Conservation (phyloP, 192 early-diverging fungal genomes). For the Haplosporangium gracile region DNA sequence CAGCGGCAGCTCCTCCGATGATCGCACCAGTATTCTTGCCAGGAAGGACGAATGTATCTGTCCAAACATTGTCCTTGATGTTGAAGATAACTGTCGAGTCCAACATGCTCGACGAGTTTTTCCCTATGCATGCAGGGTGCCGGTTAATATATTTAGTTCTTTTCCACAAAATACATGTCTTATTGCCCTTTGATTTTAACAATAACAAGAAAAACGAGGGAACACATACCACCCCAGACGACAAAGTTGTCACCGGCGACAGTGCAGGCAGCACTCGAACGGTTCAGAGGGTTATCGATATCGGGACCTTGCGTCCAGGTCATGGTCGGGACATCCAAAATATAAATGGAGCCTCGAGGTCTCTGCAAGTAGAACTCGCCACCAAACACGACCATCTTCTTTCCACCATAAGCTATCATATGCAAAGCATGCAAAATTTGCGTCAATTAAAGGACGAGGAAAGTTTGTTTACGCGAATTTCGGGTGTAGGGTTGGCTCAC, state of each 20-base stretch:
- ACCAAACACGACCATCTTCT: slow-evolving; percentile 14
- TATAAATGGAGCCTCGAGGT: background rate
- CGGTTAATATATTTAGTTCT: no score
- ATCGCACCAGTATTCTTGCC: background rate
- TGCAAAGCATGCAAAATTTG: background rate
- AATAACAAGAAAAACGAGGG: background rate
- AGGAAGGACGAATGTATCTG: background rate
- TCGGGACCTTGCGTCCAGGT: background rate
- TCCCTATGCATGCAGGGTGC: background rate
- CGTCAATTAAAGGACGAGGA: background rate
- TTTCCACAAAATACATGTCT: background rate
- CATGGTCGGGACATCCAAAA: slow-evolving; percentile 7
- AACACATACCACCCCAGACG: slow-evolving; percentile 3
- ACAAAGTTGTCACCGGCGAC: slow-evolving; percentile 4
- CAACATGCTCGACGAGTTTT: background rate
- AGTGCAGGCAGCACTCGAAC: slow-evolving; percentile 2
- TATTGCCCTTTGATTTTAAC: background rate
- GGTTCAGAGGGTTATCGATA: background rate
- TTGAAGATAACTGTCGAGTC: background rate
- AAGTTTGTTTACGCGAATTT: no score
- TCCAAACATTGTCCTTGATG: background rate
- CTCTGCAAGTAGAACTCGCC: background rate
- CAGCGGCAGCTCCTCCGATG: background rate
- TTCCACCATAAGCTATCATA: background rate
- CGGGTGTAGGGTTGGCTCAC: background rate